A percentile compares a stretch with the other conserved stretches of the same genome.
phyloP scores from a whole-genome alignment of 192 early-diverging fungal species.

The Podila verticillata region DNA sequence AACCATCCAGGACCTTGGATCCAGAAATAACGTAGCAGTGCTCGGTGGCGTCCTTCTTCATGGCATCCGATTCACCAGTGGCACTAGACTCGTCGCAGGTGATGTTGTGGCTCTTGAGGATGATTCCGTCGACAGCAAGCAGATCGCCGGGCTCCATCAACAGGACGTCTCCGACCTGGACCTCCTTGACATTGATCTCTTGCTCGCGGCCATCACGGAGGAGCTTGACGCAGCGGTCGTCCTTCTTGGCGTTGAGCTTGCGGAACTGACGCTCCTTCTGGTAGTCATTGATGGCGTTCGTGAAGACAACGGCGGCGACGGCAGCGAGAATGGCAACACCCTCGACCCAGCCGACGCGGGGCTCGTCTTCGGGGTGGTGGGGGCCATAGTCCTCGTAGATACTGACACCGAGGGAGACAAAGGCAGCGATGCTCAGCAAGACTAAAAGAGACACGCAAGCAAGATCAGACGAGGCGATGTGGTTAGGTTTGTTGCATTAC shows the following conservation, averaged over 20 bases:
- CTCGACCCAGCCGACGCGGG: slow-evolving; percentile 81
- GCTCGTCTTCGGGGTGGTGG: slow-evolving; percentile 72
- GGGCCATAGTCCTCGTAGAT: slow-evolving; percentile 82
- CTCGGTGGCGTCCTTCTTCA: slow-evolving; percentile 76
- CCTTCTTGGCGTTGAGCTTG: slow-evolving; percentile 88
- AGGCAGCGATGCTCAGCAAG: slow-evolving; percentile 85
- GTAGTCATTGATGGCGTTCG: slow-evolving; percentile 91
- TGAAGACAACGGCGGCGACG: slow-evolving; percentile 90
- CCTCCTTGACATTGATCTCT: slow-evolving; percentile 78
- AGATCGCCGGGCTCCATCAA: slow-evolving; percentile 91
- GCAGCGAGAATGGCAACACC: slow-evolving; percentile 83
- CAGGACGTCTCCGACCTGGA: slow-evolving; percentile 93
- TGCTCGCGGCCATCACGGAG: slow-evolving; percentile 78
- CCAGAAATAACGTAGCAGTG: slow-evolving; percentile 92
- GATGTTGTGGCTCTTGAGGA: slow-evolving; percentile 82
- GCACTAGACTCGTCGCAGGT: slow-evolving; percentile 89
- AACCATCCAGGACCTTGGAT: slow-evolving; percentile 90
- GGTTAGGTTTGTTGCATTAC: too few species aligned
- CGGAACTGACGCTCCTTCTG: slow-evolving; percentile 91
- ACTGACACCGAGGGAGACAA: slow-evolving; percentile 85
- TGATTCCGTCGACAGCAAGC: slow-evolving; percentile 93
- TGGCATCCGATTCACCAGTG: slow-evolving; percentile 90
- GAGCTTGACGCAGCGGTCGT: slow-evolving; percentile 80
- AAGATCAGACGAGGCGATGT: too few species aligned
- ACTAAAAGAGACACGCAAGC: slow-evolving; percentile 55